phyloP scores from a whole-genome alignment of 805 yeast species.

The Huiozyma sinensis region DNA sequence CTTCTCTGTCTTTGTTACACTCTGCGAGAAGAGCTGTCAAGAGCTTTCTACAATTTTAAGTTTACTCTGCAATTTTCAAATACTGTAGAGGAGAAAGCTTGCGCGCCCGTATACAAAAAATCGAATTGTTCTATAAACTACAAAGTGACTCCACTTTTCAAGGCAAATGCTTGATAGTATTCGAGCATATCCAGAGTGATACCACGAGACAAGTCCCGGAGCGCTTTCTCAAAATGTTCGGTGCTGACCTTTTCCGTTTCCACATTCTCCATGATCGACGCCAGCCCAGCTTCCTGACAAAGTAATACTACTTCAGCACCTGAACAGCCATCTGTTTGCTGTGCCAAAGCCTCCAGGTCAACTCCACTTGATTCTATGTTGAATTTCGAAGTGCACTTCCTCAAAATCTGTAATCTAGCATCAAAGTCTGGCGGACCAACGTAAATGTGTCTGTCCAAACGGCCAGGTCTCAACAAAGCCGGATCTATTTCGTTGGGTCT shows the following conservation, averaged over 20 bases:
- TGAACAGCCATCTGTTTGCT: conserved; percentile 76
- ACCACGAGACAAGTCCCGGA: conserved; percentile 58
- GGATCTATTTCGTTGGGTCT: conserved; percentile 90
- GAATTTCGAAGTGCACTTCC: conserved; percentile 61
- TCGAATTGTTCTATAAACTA: conserved; percentile 1
- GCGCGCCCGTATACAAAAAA: no score
- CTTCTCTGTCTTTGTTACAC: no score
- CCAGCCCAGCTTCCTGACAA: conserved; percentile 91
- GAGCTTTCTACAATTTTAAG: no score
- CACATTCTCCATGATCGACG: conserved; percentile 78
- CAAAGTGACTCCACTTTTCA: conserved; percentile 31
- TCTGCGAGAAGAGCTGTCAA: no score
- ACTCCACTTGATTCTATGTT: conserved; percentile 36
- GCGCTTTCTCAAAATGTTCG: conserved; percentile 63
- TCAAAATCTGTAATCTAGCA: conserved; percentile 71
- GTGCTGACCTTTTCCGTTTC: conserved; percentile 42
- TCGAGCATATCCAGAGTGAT: conserved; percentile 79
- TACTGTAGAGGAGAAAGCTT: no score
- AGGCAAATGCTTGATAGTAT: conserved; percentile 48
- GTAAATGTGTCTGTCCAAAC: conserved; percentile 86
- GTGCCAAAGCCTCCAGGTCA: conserved; percentile 45
- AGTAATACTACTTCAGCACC: conserved; percentile 91
- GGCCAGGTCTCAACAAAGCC: conserved; percentile 89
- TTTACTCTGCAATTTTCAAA: no score
- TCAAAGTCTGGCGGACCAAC: conserved; percentile 83